phyloP scores from a whole-genome alignment of 352 stramenopile genomes.

The Pythium periplocum region DNA sequence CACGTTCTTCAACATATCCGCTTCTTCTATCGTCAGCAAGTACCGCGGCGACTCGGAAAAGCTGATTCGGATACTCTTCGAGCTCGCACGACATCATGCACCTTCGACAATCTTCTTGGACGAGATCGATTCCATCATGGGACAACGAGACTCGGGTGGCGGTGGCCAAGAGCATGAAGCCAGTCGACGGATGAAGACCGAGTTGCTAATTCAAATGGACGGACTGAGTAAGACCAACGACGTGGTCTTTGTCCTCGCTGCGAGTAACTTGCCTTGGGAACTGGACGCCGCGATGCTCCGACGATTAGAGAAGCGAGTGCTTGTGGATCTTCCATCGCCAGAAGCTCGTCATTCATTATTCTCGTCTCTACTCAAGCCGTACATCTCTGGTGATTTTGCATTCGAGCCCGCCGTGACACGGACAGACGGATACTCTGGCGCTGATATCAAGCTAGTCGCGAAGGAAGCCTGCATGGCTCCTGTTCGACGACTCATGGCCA shows the following conservation, averaged over 20 bases:
- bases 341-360: slow-evolving; percentile 61
- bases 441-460: slow-evolving; percentile 81
- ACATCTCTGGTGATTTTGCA: slow-evolving; percentile 39
- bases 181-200: slow-evolving; percentile 83
- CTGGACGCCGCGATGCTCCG: slow-evolving; percentile 76
- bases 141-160: slow-evolving; percentile 66
- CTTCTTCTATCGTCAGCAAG: slow-evolving; percentile 84
- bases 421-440: slow-evolving; percentile 76
- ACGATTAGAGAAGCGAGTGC: slow-evolving; percentile 78
- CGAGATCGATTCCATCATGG: slow-evolving; percentile 89
- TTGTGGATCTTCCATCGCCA: slow-evolving; percentile 63
- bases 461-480: slow-evolving; percentile 85
- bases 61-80: slow-evolving; percentile 83
- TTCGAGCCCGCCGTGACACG: slow-evolving; percentile 43
- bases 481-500: slow-evolving; percentile 61
- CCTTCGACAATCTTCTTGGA: slow-evolving; percentile 86
- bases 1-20: slow-evolving; percentile 88
- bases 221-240: slow-evolving; percentile 73
- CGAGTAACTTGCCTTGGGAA: slow-evolving; percentile 82
- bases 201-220: slow-evolving; percentile 87
- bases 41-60: slow-evolving; percentile 85
- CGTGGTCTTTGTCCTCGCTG: slow-evolving; percentile 78
- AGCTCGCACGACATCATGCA: slow-evolving; percentile 73
- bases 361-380: slow-evolving; percentile 49
- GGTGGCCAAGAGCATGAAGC: slow-evolving; percentile 81